Conservation (phyloP, 345 rosid genomes). For the Corchorus olitorius region DNA sequence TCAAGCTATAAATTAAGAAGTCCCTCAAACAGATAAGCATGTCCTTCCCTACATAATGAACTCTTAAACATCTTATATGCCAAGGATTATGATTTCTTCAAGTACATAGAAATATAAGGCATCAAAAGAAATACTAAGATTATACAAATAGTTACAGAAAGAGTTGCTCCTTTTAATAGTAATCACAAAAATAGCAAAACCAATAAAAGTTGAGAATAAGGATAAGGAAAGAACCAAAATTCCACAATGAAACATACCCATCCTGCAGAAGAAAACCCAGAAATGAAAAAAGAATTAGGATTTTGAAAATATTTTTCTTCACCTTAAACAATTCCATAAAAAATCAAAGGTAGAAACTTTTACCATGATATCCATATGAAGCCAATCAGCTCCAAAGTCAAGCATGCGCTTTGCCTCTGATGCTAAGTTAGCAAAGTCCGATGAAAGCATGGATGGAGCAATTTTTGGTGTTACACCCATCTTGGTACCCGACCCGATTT, state of each 20-base stretch:
- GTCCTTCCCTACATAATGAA: not conserved
- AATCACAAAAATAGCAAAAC: not conserved
- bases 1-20: not conserved
- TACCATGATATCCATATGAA: constrained; percentile 99
- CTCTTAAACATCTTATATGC: not conserved
- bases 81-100: not conserved
- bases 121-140: not conserved
- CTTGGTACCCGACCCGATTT: constrained; percentile 21
- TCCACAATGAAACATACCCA: constrained; percentile 54
- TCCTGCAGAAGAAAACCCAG: constrained; percentile 50
- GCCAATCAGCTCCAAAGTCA: constrained; percentile 89
- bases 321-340: not conserved
- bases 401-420: constrained; percentile 88
- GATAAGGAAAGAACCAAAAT: constrained; percentile 26
- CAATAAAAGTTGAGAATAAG: not conserved
- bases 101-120: not conserved
- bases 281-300: constrained; percentile 2
- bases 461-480: constrained; percentile 74
- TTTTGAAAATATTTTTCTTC: not conserved
- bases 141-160: not conserved
- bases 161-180: not conserved
- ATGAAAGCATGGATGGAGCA: constrained; percentile 95
- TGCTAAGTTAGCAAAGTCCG: constrained; percentile 86
- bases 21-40: not conserved
- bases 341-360: not conserved